Conservation (phyloP, 345 rosid species). For the Isatis tinctoria region DNA sequence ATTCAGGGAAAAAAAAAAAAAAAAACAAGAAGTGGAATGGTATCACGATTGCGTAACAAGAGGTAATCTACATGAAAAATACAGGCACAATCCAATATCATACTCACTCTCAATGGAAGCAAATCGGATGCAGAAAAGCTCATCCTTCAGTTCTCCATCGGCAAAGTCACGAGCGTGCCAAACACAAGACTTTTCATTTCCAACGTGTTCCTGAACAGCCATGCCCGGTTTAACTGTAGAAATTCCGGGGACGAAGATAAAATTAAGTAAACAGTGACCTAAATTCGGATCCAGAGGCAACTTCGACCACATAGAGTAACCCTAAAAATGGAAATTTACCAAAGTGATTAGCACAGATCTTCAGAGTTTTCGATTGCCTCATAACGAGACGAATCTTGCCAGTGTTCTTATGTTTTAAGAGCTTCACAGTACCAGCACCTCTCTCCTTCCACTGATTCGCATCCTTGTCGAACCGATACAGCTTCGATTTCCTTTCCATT, state of each 20-base stretch:
- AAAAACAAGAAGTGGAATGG: background rate
- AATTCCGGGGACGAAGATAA: background rate
- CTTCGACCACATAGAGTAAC: background rate
- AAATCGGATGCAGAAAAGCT: constrained; percentile 38
- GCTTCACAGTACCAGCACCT: constrained; percentile 87
- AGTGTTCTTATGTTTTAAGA: constrained; percentile 72
- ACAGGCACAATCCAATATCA: background rate
- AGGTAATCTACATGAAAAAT: background rate
- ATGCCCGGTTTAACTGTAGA: constrained; percentile 47
- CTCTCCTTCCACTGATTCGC: constrained; percentile 96
- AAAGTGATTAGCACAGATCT: constrained; percentile 97
- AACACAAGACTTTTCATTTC: constrained; percentile 72
- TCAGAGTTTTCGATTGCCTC: constrained; percentile 92
- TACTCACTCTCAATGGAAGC: constrained; percentile 36
- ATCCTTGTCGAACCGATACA: constrained; percentile 84
- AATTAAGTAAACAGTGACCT: background rate
- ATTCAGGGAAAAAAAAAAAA: background rate
- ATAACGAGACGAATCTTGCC: constrained; percentile 85
- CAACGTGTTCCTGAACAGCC: constrained; percentile 63
- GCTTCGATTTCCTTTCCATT: constrained; percentile 67
- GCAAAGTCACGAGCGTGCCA: constrained; percentile 76
- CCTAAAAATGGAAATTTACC: constrained; percentile 35
- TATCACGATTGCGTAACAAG: no score
- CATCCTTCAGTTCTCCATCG: constrained; percentile 55
- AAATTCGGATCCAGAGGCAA: background rate